Percentiles rank a stretch among this genome's conserved stretches.
These are phyloP conservation scores for Fusarium keratoplasticum DNA, from an alignment of 2,329 filamentous ascomycete genomes.

Conservation along the genomic window DNA sequence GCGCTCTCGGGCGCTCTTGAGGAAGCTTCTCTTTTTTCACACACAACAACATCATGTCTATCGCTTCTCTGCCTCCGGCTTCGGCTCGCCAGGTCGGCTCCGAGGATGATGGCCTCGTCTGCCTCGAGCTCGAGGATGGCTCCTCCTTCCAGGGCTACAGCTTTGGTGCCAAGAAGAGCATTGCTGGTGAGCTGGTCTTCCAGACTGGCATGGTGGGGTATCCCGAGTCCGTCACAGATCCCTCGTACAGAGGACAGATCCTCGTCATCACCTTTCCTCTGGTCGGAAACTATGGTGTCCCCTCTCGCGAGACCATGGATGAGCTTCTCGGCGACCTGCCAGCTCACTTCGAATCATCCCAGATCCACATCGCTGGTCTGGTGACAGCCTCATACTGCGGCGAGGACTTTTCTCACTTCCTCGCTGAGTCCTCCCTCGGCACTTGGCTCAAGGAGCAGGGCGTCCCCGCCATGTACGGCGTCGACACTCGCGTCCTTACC, in stretches of 20 bases:
- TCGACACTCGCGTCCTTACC: conserved; percentile 93
- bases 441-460: conserved; percentile 97
- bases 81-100: conserved; percentile 67
- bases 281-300: conserved; percentile 97
- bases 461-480: conserved; percentile 92
- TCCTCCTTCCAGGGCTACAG: conserved; percentile 92
- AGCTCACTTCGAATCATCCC: conserved; percentile 89
- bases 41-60: conserved; percentile 46
- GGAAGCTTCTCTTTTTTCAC: conserved; percentile 20
- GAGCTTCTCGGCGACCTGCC: conserved; percentile 87
- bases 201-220: conserved; percentile 99
- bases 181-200: conserved; percentile 97
- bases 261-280: conserved; percentile 96
- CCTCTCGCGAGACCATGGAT: conserved; percentile 86
- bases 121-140: conserved; percentile 94
- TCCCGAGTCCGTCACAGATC: conserved; percentile 90
- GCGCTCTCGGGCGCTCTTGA: conserved; percentile 35
- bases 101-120: conserved; percentile 73
- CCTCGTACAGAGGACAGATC: conserved; percentile 91
- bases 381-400: conserved; percentile 92
- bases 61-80: conserved; percentile 63
- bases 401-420: conserved; percentile 94
- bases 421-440: conserved; percentile 90
- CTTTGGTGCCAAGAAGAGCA: conserved; percentile 95
- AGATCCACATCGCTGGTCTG: conserved; percentile 95